Percentiles rank a stretch among this genome's conserved stretches.
Evolutionary conservation across 2,329 filamentous ascomycete species (phyloP).

Genomic region (Massarina eburnea): DNA sequence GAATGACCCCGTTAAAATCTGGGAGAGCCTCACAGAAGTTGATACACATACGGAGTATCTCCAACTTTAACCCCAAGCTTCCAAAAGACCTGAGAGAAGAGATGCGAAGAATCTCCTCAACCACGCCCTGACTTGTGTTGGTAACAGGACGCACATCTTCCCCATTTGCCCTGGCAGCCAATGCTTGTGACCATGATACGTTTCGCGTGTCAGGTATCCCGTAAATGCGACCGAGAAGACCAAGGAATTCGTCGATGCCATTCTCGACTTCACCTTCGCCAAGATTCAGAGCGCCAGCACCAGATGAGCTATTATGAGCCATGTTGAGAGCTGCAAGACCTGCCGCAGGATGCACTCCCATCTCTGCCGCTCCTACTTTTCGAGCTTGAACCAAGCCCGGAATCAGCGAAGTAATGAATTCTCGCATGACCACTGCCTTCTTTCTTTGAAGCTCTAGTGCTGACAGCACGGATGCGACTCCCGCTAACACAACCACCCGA

Average conservation of each 20-base stretch:
- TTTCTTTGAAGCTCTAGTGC: constrained; percentile 80
- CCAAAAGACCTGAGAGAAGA: constrained; percentile 63
- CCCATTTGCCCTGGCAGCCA: constrained; percentile 8
- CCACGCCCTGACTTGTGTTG: constrained; percentile 41
- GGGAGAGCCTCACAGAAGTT: constrained; percentile 92
- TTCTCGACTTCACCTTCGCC: constrained; percentile 41
- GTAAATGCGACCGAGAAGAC: constrained; percentile 45
- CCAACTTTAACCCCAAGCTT: constrained; percentile 76
- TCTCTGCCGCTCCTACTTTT: constrained; percentile 91
- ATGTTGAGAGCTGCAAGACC: constrained; percentile 72
- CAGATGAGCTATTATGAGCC: constrained; percentile 60
- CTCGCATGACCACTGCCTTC: constrained; percentile 85
- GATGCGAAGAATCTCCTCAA: constrained; percentile 61
- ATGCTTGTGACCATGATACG: constrained; percentile 41
- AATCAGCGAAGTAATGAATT: constrained; percentile 80
- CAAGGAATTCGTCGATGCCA: constrained; percentile 46
- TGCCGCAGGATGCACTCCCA: constrained; percentile 91
- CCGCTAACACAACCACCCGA: constrained; percentile 76
- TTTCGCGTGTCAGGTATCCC: constrained; percentile 41
- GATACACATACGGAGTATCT: constrained; percentile 85
- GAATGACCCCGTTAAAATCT: constrained; percentile 86
- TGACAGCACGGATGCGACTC: constrained; percentile 83
- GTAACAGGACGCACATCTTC: constrained; percentile 8
- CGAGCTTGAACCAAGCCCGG: constrained; percentile 85
- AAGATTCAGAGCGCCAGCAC: constrained; percentile 70